phyloP scores from a whole-genome alignment of 2,329 filamentous ascomycete species.

The Colletotrichum sojae region DNA sequence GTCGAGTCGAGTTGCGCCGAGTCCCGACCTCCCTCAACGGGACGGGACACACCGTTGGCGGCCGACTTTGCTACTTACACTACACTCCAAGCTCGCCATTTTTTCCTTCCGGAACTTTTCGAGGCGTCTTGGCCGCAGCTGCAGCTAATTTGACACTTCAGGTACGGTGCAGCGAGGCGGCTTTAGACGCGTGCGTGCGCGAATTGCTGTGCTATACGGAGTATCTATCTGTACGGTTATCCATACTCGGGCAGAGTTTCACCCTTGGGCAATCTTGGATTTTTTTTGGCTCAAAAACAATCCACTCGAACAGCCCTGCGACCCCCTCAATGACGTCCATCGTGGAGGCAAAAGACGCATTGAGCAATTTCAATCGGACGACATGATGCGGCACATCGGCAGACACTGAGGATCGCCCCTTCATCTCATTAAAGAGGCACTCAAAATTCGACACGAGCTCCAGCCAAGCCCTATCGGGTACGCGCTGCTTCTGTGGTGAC shows the following conservation, averaged over 20 bases:
- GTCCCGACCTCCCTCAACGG: constrained; percentile 9
- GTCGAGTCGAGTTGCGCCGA: too few species aligned
- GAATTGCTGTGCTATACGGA: constrained; percentile 4
- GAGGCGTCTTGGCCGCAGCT: constrained; percentile 36
- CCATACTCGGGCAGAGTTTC: constrained; percentile 1
- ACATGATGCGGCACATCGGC: constrained; percentile 31
- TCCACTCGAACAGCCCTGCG: constrained; percentile 13
- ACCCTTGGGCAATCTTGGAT: constrained; percentile 14
- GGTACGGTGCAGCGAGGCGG: constrained; percentile 3
- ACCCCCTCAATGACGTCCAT: constrained; percentile 31
- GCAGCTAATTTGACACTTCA: constrained; percentile 24
- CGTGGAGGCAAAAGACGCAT: constrained; percentile 37
- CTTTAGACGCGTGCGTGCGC: constrained; percentile 8
- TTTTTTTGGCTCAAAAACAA: constrained; percentile 5
- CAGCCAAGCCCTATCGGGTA: constrained; percentile 29
- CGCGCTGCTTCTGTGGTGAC: constrained; percentile 12
- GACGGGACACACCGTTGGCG: constrained; percentile 9
- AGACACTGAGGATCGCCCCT: constrained; percentile 30
- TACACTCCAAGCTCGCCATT: constrained; percentile 17
- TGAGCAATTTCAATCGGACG: constrained; percentile 39
- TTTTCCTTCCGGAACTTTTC: constrained; percentile 35
- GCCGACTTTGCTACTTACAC: constrained; percentile 7
- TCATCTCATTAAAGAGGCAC: constrained; percentile 22
- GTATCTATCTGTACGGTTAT: too few species aligned
- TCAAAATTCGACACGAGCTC: constrained; percentile 29